Conservation (phyloP, 31 red algal genomes). For the Endocladia muricata region DNA sequence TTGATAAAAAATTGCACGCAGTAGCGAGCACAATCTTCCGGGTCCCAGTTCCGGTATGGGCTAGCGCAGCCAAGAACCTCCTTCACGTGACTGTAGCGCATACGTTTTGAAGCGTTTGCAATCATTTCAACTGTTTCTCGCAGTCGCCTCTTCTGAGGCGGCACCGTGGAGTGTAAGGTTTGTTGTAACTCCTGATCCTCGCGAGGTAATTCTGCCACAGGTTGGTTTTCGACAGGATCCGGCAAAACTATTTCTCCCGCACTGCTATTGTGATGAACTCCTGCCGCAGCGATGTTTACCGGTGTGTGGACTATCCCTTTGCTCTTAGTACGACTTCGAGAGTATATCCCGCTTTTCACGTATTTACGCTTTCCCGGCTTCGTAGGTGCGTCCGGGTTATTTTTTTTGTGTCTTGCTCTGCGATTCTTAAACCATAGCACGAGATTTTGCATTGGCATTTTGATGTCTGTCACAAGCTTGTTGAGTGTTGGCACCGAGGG, state of each 20-base stretch:
- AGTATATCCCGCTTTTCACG: slow-evolving; percentile 62
- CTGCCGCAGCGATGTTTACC: neutral
- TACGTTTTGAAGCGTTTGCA: neutral
- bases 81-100: slow-evolving; percentile 14
- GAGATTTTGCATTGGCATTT: slow-evolving; percentile 64
- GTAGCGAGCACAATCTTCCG: slow-evolving; percentile 27
- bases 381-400: neutral
- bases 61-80: slow-evolving; percentile 35
- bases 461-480: slow-evolving; percentile 12
- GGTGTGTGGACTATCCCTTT: neutral
- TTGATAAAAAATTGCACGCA: slow-evolving; percentile 36
- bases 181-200: neutral
- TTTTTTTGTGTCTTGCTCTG: slow-evolving; percentile 35
- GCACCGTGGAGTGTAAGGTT: neutral
- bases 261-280: neutral
- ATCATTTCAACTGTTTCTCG: neutral
- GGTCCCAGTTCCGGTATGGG: slow-evolving; percentile 27
- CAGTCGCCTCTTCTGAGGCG: neutral
- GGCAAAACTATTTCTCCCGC: too few species aligned
- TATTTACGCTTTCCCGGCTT: slow-evolving; percentile 36
- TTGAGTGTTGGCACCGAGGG: slow-evolving; percentile 27
- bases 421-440: slow-evolving; percentile 69
- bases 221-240: neutral
- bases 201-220: neutral
- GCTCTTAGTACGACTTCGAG: neutral